phyloP scores from a whole-genome alignment of 495 filamentous ascomycete species.

The Aspergillus homomorphus region DNA sequence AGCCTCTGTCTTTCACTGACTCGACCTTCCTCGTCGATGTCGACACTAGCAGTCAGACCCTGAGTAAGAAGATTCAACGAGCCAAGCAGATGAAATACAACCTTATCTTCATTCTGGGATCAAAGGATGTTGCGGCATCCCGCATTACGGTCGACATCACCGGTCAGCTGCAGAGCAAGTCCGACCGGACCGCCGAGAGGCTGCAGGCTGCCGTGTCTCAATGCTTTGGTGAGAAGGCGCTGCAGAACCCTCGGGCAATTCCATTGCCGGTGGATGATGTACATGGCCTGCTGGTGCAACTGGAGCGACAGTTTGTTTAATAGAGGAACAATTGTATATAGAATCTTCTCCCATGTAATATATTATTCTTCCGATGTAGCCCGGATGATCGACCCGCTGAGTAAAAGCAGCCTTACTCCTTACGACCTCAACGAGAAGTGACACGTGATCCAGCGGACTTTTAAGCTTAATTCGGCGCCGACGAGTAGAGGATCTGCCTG shows the following conservation, averaged over 20 bases:
- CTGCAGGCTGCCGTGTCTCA: constrained; percentile 31
- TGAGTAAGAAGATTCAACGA: constrained; percentile 66
- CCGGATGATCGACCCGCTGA: neutral
- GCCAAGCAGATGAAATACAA: constrained; percentile 74
- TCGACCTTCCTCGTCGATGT: constrained; percentile 67
- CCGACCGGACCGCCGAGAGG: constrained; percentile 27
- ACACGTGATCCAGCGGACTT: neutral
- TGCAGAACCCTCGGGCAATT: constrained; percentile 39
- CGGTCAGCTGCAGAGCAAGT: constrained; percentile 44
- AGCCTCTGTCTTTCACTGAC: constrained; percentile 36
- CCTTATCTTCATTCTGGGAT: constrained; percentile 70
- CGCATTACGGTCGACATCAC: constrained; percentile 46
- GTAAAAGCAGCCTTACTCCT: neutral
- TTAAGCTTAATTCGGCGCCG: constrained; percentile 6
- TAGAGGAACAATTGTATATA: neutral
- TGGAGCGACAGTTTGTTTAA: constrained; percentile 41
- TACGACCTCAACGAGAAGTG: neutral
- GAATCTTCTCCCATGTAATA: constrained; percentile 1
- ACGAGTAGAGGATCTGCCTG: neutral
- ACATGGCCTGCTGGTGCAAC: constrained; percentile 37
- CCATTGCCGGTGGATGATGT: constrained; percentile 38
- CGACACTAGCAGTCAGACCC: constrained; percentile 58
- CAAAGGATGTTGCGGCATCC: constrained; percentile 46
- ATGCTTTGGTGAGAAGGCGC: constrained; percentile 29
- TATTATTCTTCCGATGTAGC: neutral